Percentiles rank a stretch among this genome's conserved stretches.
Conservation (phyloP, 495 filamentous ascomycete genomes). For the Penicillium salamii region DNA sequence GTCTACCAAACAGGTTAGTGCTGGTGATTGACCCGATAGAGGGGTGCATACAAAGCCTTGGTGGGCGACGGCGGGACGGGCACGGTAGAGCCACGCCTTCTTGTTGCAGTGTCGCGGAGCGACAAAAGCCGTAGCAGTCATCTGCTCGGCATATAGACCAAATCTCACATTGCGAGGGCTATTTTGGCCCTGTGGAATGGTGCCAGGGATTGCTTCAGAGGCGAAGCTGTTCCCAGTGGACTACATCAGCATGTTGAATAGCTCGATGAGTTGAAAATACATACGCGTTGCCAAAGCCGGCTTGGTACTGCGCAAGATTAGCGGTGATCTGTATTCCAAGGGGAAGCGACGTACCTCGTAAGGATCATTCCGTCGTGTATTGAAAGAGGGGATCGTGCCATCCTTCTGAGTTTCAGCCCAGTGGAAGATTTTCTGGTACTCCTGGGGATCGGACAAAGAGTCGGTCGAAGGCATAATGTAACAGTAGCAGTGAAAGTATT, state of each 20-base stretch:
- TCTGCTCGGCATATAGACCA: conserved; percentile 46
- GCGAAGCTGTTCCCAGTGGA: conserved; percentile 25
- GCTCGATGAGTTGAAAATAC: conserved; percentile 17
- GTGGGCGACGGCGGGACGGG: conserved; percentile 48
- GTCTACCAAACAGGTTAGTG: conserved; percentile 28
- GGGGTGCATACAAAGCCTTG: conserved; percentile 44
- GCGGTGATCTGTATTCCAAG: no score
- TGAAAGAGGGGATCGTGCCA: conserved; percentile 45
- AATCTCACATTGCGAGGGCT: conserved; percentile 46
- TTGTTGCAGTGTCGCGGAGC: conserved; percentile 48
- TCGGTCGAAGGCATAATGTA: conserved; percentile 28
- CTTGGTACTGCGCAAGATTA: conserved; percentile 45
- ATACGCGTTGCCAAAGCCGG: conserved; percentile 53
- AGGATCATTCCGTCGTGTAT: conserved; percentile 49
- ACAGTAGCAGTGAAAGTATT: background rate
- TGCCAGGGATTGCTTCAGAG: conserved; percentile 49
- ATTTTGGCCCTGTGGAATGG: conserved; percentile 48
- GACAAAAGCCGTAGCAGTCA: conserved; percentile 47
- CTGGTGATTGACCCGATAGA: conserved; percentile 7
- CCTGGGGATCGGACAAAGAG: conserved; percentile 30
- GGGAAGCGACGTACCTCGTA: conserved; percentile 44
- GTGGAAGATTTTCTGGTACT: conserved; percentile 58
- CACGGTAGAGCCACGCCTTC: conserved; percentile 49
- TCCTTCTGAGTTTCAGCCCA: conserved; percentile 57
- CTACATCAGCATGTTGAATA: conserved; percentile 28